Base-by-base conservation (phyloP, 805 yeast genomes). In the Candida succiphila region DNA sequence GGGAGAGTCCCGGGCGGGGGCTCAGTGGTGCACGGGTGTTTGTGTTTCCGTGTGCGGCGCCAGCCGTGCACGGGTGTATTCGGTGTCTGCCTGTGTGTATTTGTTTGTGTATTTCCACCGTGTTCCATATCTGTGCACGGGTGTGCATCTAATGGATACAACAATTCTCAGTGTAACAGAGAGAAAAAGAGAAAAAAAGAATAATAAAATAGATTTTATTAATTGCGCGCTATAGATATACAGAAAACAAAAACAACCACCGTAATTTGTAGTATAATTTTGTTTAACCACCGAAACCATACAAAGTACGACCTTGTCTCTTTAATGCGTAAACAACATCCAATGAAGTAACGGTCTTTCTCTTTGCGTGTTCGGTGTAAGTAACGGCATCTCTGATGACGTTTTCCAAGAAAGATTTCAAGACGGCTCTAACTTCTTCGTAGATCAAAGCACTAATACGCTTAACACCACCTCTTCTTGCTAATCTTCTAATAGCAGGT, bases 381-480 rank as follows among this genome's bases (percentile, higher is more conserved):
- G 96, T 87, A 58, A 92, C 96, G 56, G 98, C 97, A 57, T 92
- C 97, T 77, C 96, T 86, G 71, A 89, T 89, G 52, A 92, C 96
- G 60, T 84, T 80, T 70, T 86, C 96, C 63, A 89, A 78, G 82
- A 89, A 89, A 37, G 95, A 74, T 73, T 88, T 88, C 50, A 89
- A 75, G 50, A 92, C 96, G 52, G 82, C 88, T 76, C 98, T 87
- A 60, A 92, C 95, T 74, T 89, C 96, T 72, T 89, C 98, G 75
- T 89, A 89, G 65, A 89, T 89, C 63, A 88, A 74, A 65, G 95
- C 97, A 45, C 97, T 89, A 60, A 89, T 89, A 84, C 98, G 95
- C 82, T 89, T 89, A 62, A 89, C 98, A 88, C 98, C 98, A 74
- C 98, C 98, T 85, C 98, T 87, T 81, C 98, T 89, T 34, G 98